Base-by-base conservation (phyloP, 2,329 filamentous ascomycete species). In the Diaporthe batatas region DNA sequence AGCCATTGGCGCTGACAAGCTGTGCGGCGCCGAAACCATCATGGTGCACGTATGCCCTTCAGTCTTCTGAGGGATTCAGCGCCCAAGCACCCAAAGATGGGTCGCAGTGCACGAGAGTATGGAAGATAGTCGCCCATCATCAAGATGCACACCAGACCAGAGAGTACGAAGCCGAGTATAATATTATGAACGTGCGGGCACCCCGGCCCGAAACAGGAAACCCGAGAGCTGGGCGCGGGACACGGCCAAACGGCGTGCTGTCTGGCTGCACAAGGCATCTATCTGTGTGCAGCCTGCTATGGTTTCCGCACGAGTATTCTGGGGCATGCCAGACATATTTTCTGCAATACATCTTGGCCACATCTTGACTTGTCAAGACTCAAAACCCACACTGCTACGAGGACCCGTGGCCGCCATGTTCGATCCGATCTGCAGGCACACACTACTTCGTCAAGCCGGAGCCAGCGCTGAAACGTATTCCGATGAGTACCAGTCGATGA, bases 131-230 rank as follows among this genome's bases (percentile, higher is more conserved):
- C 6, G 12, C 6, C 29, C 36, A 12, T 23, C 21, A 16, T 14
- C 59, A 23, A 16, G 21, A 29, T 23, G 29, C 44, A 51, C 29
- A 7, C 29, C 5, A 18, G 12, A 21, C 44, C 44, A 16, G 12
- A 18, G 21, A 16, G 25, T 11, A 12, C 14, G 29, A 51, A 32
- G 29, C 62, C 44, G 44, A 51, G 29, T 23, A n/a, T 25, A 25
- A 34, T 29, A 29, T 29, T 29, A 29, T 36, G 6, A 36, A 67
- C 32, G 32, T 29, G 47, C n/a, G 29, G 14, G 25, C 21, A 29
- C 51, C 29, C 58, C 29, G 44, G 47, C 62, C 62, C n/a, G 44
- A 36, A 51, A 29, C 47, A n/a, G 62, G 62, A 36, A 67, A 39
- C 25, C 62, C 62, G 44, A 53, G 29, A 21, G 47, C 44, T 53